phyloP scores from a whole-genome alignment of 2,329 filamentous ascomycete species.

The Didymosphaeria variabile region DNA sequence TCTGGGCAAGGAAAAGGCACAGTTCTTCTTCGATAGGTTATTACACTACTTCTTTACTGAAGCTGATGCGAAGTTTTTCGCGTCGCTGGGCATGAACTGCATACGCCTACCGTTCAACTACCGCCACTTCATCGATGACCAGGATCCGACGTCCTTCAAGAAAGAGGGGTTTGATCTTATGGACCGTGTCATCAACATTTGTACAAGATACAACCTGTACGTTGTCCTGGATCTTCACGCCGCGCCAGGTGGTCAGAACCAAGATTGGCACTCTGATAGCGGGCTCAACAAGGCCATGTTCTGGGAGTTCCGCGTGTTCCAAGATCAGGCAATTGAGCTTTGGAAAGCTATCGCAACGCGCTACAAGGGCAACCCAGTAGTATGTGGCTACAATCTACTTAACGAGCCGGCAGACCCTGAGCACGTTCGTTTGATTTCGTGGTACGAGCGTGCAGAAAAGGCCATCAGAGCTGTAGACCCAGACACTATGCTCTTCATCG shows the following conservation, averaged over 20 bases:
- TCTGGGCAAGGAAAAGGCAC: slow-evolving; percentile 23
- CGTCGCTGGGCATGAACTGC: slow-evolving; percentile 22
- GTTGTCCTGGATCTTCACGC: slow-evolving; percentile 28
- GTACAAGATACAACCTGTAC: slow-evolving; percentile 23
- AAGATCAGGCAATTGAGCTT: slow-evolving; percentile 23
- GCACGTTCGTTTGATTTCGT: slow-evolving; percentile 21
- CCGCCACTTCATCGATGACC: slow-evolving; percentile 23
- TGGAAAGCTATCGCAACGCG: slow-evolving; percentile 22
- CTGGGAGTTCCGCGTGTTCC: slow-evolving; percentile 25
- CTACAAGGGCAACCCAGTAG: slow-evolving; percentile 20
- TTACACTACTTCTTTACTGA: slow-evolving; percentile 30
- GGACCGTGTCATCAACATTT: slow-evolving; percentile 20
- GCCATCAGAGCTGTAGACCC: slow-evolving; percentile 32
- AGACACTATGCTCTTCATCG: slow-evolving; percentile 59
- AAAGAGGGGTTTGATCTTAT: slow-evolving; percentile 20
- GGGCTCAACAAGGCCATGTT: slow-evolving; percentile 23
- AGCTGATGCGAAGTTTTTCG: slow-evolving; percentile 24
- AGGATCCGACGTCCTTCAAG: slow-evolving; percentile 19
- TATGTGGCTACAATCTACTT: slow-evolving; percentile 26
- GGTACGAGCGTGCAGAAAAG: slow-evolving; percentile 26
- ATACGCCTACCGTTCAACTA: slow-evolving; percentile 26
- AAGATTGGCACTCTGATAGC: slow-evolving; percentile 26
- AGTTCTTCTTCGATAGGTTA: slow-evolving; percentile 26
- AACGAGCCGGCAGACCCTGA: slow-evolving; percentile 29
- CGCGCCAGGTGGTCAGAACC: slow-evolving; percentile 28